A percentile compares a stretch with the other conserved stretches of the same genome.
These are phyloP conservation scores for Arabis alpina DNA, from an alignment of 345 rosid genomes.

Conservation along the genomic window DNA sequence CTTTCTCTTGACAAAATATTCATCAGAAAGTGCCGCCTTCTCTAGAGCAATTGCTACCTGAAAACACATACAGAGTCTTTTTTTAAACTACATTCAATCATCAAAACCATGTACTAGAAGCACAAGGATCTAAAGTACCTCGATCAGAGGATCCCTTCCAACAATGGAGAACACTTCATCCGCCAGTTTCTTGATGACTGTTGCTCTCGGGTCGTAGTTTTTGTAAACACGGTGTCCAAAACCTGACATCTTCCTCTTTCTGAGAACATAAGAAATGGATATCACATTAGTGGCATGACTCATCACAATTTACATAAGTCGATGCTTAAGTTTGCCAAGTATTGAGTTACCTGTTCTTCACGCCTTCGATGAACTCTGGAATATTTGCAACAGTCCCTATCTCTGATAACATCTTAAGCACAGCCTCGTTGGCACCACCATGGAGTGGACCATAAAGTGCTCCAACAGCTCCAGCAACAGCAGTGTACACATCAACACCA, in stretches of 20 bases:
- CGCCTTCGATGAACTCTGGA: slow-evolving; percentile 87
- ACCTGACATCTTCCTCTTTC: slow-evolving; percentile 98
- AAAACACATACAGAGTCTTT: too few relatives aligned
- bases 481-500: slow-evolving; percentile 87
- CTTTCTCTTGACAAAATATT: slow-evolving; percentile 87
- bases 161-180: slow-evolving; percentile 98
- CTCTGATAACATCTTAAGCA: slow-evolving; percentile 90
- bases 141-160: slow-evolving; percentile 96
- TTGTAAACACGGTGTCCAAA: slow-evolving; percentile 99
- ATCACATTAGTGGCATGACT: slow-evolving; percentile 5
- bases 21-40: slow-evolving; percentile 93
- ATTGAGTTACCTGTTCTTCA: slow-evolving; percentile 67
- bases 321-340: background rate
- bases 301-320: background rate
- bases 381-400: slow-evolving; percentile 84
- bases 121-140: slow-evolving; percentile 55
- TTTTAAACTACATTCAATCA: too few relatives aligned
- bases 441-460: slow-evolving; percentile 95
- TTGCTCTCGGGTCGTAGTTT: slow-evolving; percentile 98
- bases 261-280: slow-evolving; percentile 28
- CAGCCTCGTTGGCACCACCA: slow-evolving; percentile 98
- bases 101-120: slow-evolving; percentile 3
- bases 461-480: slow-evolving; percentile 92
- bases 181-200: slow-evolving; percentile 85
- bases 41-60: slow-evolving; percentile 97